Percentiles rank a stretch among this genome's conserved stretches.
Conservation (phyloP, 805 yeast genomes). For the Candida takata region DNA sequence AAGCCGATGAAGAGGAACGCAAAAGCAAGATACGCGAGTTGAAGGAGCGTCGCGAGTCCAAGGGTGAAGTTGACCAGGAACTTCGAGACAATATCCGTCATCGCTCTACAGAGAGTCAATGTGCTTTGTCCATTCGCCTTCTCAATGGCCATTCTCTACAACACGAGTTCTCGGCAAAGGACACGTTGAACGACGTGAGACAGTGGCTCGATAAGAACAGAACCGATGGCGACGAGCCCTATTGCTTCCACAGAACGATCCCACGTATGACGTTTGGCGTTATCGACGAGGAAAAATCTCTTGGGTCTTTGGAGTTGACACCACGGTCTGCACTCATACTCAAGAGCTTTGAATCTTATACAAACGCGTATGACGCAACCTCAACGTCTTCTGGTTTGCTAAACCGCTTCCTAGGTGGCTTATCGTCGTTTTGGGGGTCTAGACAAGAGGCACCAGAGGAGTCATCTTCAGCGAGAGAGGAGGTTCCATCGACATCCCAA, state of each 20-base stretch:
- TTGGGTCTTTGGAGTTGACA: constrained; percentile 49
- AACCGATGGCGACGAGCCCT: constrained; percentile 40
- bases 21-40: constrained; percentile 12
- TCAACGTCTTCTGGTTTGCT: constrained; percentile 20
- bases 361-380: constrained; percentile 23
- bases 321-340: constrained; percentile 73
- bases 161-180: constrained; percentile 38
- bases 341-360: constrained; percentile 43
- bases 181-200: constrained; percentile 52
- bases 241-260: constrained; percentile 40
- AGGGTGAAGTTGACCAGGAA: constrained; percentile 23
- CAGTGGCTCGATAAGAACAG: constrained; percentile 49
- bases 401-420: constrained; percentile 26
- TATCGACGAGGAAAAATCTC: constrained; percentile 50
- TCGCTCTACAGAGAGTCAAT: constrained; percentile 9
- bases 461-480: not conserved
- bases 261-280: constrained; percentile 60
- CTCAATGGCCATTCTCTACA: constrained; percentile 59
- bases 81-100: constrained; percentile 17
- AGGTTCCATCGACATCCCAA: constrained; percentile 9
- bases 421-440: constrained; percentile 29
- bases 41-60: constrained; percentile 17
- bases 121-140: constrained; percentile 52
- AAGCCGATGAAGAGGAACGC: constrained; percentile 47
- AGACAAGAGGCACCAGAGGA: not conserved